Evolutionary conservation across 371 early-diverging fungal genomes (phyloP).

Genomic region (Syncephalastrum monosporum): DNA sequence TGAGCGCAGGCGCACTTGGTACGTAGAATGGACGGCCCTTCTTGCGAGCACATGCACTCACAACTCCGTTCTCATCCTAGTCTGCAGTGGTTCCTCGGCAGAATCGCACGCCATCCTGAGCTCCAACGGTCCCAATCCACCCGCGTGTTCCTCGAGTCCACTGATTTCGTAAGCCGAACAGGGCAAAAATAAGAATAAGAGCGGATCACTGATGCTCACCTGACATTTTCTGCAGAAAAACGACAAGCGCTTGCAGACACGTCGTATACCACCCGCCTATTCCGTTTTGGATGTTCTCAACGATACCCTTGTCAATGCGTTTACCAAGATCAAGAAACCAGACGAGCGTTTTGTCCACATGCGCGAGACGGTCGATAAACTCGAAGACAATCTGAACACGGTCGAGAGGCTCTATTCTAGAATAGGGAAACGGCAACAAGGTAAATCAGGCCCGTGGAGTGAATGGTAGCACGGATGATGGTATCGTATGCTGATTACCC

Average conservation of each 20-base stretch:
- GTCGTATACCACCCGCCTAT: conserved; percentile 23
- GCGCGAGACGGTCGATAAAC: conserved; percentile 74
- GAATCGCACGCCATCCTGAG: conserved; percentile 84
- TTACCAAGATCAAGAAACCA: conserved; percentile 85
- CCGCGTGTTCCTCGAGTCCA: conserved; percentile 77
- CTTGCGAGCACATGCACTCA: too few relatives aligned
- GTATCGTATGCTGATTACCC: too few relatives aligned
- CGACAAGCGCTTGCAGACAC: conserved; percentile 34
- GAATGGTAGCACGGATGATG: background rate
- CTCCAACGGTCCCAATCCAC: conserved; percentile 70
- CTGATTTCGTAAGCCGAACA: conserved; percentile 61
- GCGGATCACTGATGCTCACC: background rate
- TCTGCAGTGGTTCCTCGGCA: conserved; percentile 78
- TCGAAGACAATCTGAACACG: conserved; percentile 81
- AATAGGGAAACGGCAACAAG: conserved; percentile 73
- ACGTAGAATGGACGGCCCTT: background rate
- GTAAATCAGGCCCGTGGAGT: conserved; percentile 8
- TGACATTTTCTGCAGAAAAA: conserved; percentile 26
- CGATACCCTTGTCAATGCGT: conserved; percentile 88
- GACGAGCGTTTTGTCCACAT: conserved; percentile 85
- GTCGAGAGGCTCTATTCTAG: conserved; percentile 78
- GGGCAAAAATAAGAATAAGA: background rate
- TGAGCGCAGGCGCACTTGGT: conserved; percentile 68
- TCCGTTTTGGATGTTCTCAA: conserved; percentile 40
- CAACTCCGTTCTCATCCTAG: conserved; percentile 17